Conservation (phyloP, 176 grass and related monocot species). For the barley (Hordeum vulgare) region MorexV3_pseudomolecules_assembly NC_058520.1:543448146-543448645, state of each 20-base stretch:
- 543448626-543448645: neutral
- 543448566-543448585: neutral
- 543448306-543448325: conserved; percentile 16
- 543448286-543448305: conserved; percentile 8
- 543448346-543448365: conserved; percentile 26
- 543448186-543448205: neutral
- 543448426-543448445: neutral
- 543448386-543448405: conserved; percentile 41
- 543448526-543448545: conserved; percentile 36
- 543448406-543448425: conserved; percentile 39
- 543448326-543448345: conserved; percentile 17
- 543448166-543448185: neutral
- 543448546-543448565: neutral
- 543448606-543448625: neutral
- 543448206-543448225: no score
- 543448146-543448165: neutral
- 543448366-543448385: neutral
- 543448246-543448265: neutral
- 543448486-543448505: neutral
- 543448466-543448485: neutral
- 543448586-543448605: conserved; percentile 21
- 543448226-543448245: no score
- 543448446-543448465: conserved; percentile 8
- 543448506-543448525: conserved; percentile 46
- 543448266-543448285: neutral